Evolutionary conservation across 176 grass and related monocot genomes (phyloP).

Genomic region (Triticum timopheevii): DNA sequence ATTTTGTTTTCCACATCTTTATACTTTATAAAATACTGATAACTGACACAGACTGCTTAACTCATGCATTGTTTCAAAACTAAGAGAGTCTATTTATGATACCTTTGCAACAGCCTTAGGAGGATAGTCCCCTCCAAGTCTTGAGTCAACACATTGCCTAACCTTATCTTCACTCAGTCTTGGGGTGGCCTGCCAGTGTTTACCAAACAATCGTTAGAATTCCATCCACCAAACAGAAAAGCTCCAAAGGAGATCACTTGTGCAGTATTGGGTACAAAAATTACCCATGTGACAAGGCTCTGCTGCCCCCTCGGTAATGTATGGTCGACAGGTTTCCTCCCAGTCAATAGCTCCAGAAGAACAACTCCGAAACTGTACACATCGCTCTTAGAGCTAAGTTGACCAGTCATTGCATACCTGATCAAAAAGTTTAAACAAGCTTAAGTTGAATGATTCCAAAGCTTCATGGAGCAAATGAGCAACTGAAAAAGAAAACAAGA

Average conservation of each 20-base stretch:
- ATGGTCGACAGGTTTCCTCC: conserved; percentile 82
- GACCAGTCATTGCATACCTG: conserved; percentile 89
- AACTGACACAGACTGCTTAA: conserved; percentile 10
- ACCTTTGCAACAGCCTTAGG: conserved; percentile 88
- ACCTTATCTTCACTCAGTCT: conserved; percentile 86
- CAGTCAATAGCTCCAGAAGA: conserved; percentile 75
- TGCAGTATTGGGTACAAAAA: background rate
- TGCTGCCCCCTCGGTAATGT: conserved; percentile 85
- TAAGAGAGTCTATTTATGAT: conserved; percentile 23
- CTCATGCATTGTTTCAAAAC: background rate
- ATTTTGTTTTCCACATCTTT: background rate
- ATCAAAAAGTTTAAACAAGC: background rate
- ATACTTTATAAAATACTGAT: conserved; percentile 6
- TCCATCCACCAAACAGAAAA: conserved; percentile 1
- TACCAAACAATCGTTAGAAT: conserved; percentile 24
- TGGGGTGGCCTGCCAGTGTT: conserved; percentile 63
- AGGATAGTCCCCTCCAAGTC: conserved; percentile 72
- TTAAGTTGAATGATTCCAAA: conserved; percentile 12
- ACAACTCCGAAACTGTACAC: conserved; percentile 86
- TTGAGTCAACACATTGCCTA: conserved; percentile 77
- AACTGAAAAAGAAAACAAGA: conserved; percentile 23
- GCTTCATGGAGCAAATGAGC: background rate
- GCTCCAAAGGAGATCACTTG: background rate
- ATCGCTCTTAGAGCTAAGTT: conserved; percentile 84
- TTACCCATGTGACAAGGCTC: conserved; percentile 85